These are phyloP conservation scores for Fusarium incarnatum DNA, from an alignment of 2,329 filamentous ascomycete genomes.

Conservation along the genomic window DNA sequence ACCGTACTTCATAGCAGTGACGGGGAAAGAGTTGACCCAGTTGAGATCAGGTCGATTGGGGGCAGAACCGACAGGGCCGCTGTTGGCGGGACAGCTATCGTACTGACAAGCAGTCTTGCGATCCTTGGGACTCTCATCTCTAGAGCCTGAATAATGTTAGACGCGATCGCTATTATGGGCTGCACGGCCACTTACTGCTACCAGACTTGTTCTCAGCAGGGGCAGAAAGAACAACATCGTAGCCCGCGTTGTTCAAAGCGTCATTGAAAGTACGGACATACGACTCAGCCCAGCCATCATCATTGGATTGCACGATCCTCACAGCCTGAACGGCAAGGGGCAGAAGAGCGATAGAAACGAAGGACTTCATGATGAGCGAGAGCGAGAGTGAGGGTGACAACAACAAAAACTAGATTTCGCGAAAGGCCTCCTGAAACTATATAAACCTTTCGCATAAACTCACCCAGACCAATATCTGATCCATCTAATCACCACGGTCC, in stretches of 20 bases:
- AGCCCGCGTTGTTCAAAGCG: constrained; percentile 64
- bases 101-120: constrained; percentile 68
- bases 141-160: constrained; percentile 60
- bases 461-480: constrained; percentile 36
- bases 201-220: constrained; percentile 76
- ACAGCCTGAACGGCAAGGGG: constrained; percentile 50
- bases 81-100: constrained; percentile 68
- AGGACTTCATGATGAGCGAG: constrained; percentile 43
- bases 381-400: neutral
- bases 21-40: constrained; percentile 79
- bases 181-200: constrained; percentile 56
- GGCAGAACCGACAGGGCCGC: constrained; percentile 68
- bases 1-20: constrained; percentile 72
- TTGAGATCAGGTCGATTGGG: constrained; percentile 62
- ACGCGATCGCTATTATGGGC: neutral
- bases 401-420: neutral
- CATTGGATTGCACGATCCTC: constrained; percentile 74
- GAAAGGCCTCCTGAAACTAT: constrained; percentile 22
- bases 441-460: constrained; percentile 24
- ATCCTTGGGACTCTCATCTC: constrained; percentile 57
- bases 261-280: constrained; percentile 72
- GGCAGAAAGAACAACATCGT: constrained; percentile 72
- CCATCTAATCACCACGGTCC: constrained; percentile 34
- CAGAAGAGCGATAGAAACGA: constrained; percentile 39
- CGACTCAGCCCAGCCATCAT: constrained; percentile 79